A percentile compares a stretch with the other conserved stretches of the same genome.
Evolutionary conservation across 257 asterid species (phyloP).

Genomic region (Jaltomata sinuosa): DNA sequence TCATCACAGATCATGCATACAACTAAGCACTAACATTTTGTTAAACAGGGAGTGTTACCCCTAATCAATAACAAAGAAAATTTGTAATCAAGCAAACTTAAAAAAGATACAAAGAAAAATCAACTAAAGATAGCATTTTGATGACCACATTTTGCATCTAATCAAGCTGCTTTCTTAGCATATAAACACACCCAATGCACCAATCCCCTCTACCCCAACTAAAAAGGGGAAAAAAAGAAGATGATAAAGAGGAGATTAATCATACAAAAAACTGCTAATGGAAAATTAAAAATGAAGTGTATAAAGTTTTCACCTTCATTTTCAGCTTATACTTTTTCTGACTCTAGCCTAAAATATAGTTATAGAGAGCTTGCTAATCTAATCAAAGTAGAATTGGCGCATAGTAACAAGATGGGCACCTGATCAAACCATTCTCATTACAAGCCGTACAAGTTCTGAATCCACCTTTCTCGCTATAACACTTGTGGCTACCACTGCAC

Average conservation of each 20-base stretch:
- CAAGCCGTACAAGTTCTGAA: slow-evolving; percentile 73
- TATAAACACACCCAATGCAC: not conserved
- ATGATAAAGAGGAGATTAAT: not conserved
- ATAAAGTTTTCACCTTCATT: not conserved
- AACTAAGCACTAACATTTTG: not conserved
- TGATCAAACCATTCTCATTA: slow-evolving; percentile 87
- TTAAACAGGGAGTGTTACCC: not conserved
- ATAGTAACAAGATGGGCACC: slow-evolving; percentile 91
- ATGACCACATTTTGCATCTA: not conserved
- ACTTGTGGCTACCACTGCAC: slow-evolving; percentile 82
- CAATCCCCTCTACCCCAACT: not conserved
- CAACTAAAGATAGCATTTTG: not conserved
- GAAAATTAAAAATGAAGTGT: not conserved
- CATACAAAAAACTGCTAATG: not conserved
- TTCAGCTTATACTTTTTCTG: slow-evolving; percentile 2
- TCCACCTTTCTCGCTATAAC: slow-evolving; percentile 63
- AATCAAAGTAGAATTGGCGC: slow-evolving; percentile 21
- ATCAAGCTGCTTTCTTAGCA: not conserved
- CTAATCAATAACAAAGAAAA: not conserved
- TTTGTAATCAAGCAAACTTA: not conserved
- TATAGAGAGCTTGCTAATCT: not conserved
- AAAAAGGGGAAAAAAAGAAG: not conserved
- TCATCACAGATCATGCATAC: not conserved
- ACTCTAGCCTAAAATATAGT: not conserved
- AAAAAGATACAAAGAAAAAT: not conserved